phyloP scores from a whole-genome alignment of 2,329 filamentous ascomycete species.

The Colletotrichum sp. region DNA sequence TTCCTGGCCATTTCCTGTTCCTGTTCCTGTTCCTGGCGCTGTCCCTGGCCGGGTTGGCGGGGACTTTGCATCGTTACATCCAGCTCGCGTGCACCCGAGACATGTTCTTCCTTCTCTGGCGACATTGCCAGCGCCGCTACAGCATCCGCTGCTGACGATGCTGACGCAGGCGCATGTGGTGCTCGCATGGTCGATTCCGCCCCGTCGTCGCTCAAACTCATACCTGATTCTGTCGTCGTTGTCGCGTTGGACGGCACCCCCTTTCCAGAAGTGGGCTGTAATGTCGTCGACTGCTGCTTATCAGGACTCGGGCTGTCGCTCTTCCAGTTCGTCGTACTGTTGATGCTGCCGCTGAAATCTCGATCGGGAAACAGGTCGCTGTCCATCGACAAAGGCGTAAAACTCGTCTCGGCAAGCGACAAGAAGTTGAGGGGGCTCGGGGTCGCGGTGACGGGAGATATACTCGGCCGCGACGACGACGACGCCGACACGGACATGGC shows the following conservation, averaged over 20 bases:
- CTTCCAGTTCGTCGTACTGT: not conserved
- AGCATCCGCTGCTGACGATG: not conserved
- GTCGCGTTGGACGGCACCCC: not conserved
- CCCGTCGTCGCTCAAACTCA: not conserved
- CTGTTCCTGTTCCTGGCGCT: not conserved
- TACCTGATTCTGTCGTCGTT: not conserved
- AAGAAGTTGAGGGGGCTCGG: conserved; percentile 23
- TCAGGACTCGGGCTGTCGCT: not conserved
- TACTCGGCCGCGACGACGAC: conserved; percentile 7
- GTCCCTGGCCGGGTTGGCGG: not conserved
- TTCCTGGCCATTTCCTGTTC: not conserved
- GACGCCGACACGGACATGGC: not conserved
- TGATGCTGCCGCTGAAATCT: not conserved
- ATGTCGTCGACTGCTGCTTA: not conserved
- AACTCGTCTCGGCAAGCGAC: conserved; percentile 27
- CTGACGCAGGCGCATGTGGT: not conserved
- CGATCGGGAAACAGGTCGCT: conserved; percentile 23
- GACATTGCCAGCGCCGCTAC: not conserved
- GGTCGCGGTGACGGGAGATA: conserved; percentile 23
- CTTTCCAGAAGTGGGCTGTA: not conserved
- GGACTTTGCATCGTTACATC: not conserved
- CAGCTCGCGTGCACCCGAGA: conserved; percentile 14
- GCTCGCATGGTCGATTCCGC: not conserved
- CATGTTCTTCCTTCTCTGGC: not conserved
- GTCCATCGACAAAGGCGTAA: conserved; percentile 36